These are phyloP conservation scores for Diplotaxis tenuifolia DNA, from an alignment of 345 rosid species.

Conservation along the genomic window DNA sequence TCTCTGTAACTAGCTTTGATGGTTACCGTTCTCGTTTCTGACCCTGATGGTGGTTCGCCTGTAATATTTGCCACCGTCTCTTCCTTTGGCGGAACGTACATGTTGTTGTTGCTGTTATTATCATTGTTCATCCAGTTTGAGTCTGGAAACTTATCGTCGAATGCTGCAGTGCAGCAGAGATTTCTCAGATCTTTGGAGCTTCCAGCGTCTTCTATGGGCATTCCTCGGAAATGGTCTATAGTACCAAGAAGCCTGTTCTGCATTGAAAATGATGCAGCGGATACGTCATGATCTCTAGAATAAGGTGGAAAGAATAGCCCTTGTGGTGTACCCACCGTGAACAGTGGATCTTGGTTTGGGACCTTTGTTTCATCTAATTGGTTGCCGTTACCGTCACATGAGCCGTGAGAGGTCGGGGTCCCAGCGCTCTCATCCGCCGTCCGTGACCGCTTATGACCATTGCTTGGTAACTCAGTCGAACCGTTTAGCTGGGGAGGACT, in stretches of 20 bases:
- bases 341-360: constrained; percentile 42
- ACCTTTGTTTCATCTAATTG: constrained; percentile 52
- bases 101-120: constrained; percentile 31
- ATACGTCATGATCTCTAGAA: constrained; percentile 36
- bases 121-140: constrained; percentile 46
- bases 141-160: constrained; percentile 53
- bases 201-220: constrained; percentile 71
- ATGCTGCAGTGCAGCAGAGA: constrained; percentile 54
- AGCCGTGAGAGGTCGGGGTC: constrained; percentile 78
- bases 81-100: constrained; percentile 25
- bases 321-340: constrained; percentile 40
- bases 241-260: constrained; percentile 49
- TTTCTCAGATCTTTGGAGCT: constrained; percentile 83
- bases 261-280: constrained; percentile 44
- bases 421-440: constrained; percentile 53
- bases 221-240: constrained; percentile 50
- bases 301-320: constrained; percentile 42
- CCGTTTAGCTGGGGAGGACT: too few relatives aligned
- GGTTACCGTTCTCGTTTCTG: constrained; percentile 48
- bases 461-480: too few relatives aligned
- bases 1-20: constrained; percentile 82
- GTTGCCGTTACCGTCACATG: constrained; percentile 75
- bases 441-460: constrained; percentile 42
- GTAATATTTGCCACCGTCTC: constrained; percentile 25
- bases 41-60: constrained; percentile 30